Evolutionary conservation across 345 rosid species (phyloP).

Genomic region (Euphorbia lathyris): DNA sequence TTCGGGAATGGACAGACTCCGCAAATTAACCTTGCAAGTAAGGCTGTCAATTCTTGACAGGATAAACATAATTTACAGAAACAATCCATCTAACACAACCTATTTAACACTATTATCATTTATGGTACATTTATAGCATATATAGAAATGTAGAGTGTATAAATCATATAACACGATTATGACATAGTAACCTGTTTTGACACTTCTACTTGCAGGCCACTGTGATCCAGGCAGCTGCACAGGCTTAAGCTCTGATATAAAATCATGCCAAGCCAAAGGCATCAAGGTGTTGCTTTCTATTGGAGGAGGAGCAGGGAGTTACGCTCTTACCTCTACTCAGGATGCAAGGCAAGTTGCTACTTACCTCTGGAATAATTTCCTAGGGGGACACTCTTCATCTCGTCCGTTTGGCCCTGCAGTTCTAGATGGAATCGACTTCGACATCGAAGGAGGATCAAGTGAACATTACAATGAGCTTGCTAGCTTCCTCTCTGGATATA

Average conservation of each 20-base stretch:
- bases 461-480: slow-evolving; percentile 14
- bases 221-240: slow-evolving; percentile 13
- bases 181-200: too few species aligned
- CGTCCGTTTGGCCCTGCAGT: slow-evolving; percentile 14
- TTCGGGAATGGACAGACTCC: slow-evolving; percentile 14
- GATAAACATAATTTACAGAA: too few species aligned
- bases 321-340: slow-evolving; percentile 11
- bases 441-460: slow-evolving; percentile 10
- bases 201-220: slow-evolving; percentile 15
- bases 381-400: slow-evolving; percentile 9
- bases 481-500: slow-evolving; percentile 9
- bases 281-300: slow-evolving; percentile 12
- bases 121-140: too few species aligned
- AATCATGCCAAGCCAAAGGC: slow-evolving; percentile 19
- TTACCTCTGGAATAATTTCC: slow-evolving; percentile 15
- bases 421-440: slow-evolving; percentile 5
- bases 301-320: slow-evolving; percentile 6
- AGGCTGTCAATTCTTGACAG: too few species aligned
- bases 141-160: too few species aligned
- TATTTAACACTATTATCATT: too few species aligned
- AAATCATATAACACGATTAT: too few species aligned
- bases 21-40: slow-evolving; percentile 8
- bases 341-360: slow-evolving; percentile 22
- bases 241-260: slow-evolving; percentile 13
- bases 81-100: too few species aligned